A percentile compares a stretch with the other conserved stretches of the same genome.
Evolutionary conservation across 73 alveolate genomes (phyloP).

Genomic region (Tetrahymena borealis): DNA sequence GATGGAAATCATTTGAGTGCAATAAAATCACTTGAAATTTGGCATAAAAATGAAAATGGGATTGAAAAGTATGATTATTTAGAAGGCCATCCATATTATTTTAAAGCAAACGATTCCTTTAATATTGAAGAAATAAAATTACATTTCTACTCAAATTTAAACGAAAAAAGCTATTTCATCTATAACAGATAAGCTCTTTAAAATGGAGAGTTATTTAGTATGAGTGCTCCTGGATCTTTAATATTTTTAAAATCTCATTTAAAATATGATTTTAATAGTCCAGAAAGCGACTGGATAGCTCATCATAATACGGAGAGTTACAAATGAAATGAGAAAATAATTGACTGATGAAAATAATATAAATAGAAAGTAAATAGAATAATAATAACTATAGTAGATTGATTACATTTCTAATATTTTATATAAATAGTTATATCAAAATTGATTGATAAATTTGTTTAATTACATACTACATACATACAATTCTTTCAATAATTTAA

Average conservation of each 20-base stretch:
- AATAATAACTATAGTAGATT: too few species aligned
- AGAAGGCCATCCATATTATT: not conserved
- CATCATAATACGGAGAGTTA: not conserved
- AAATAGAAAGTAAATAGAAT: too few species aligned
- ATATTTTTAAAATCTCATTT: not conserved
- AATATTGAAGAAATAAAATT: not conserved
- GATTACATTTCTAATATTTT: too few species aligned
- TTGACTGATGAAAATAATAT: not conserved
- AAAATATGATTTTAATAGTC: not conserved
- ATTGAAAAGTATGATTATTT: not conserved
- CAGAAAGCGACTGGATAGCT: not conserved
- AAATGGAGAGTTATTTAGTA: not conserved
- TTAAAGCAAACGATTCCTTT: not conserved
- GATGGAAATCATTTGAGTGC: not conserved
- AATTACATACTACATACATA: too few species aligned
- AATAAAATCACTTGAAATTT: not conserved
- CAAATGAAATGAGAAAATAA: too few species aligned
- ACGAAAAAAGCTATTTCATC: not conserved
- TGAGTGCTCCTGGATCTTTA: not conserved
- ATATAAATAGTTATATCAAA: too few species aligned
- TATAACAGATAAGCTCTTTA: not conserved
- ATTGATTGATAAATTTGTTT: too few species aligned
- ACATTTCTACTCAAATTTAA: not conserved
- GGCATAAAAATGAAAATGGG: not conserved
- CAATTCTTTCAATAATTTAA: too few species aligned